Conservation (phyloP, 805 yeast genomes). For the Metschnikowia cerradonensis region DNA sequence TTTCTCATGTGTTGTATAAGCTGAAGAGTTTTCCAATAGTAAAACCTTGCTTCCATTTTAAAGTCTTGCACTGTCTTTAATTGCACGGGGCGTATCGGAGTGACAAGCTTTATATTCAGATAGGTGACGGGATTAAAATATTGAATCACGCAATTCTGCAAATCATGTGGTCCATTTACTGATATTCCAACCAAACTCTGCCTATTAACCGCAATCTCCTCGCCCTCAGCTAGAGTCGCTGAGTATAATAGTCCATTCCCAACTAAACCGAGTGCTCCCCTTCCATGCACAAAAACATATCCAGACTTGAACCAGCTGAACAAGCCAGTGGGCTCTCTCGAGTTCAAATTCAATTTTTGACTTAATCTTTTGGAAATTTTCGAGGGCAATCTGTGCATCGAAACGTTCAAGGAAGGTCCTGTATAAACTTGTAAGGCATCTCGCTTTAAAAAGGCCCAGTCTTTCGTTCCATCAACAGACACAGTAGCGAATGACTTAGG, state of each 20-base stretch:
- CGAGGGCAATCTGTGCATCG: constrained; percentile 37
- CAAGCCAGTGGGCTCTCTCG: constrained; percentile 39
- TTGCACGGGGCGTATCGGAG: constrained; percentile 13
- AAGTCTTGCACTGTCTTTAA: constrained; percentile 9
- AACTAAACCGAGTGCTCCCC: constrained; percentile 53
- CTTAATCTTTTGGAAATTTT: constrained; percentile 33
- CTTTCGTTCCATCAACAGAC: constrained; percentile 53
- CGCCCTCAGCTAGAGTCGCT: constrained; percentile 41
- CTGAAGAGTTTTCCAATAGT: constrained; percentile 11
- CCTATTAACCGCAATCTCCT: constrained; percentile 45
- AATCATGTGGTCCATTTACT: constrained; percentile 45
- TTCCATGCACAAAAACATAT: constrained; percentile 48
- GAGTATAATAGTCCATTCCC: constrained; percentile 55
- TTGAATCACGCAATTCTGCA: constrained; percentile 36
- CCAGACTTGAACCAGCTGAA: constrained; percentile 34
- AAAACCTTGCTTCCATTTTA: constrained; percentile 9
- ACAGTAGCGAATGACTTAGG: constrained; percentile 42
- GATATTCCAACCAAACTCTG: constrained; percentile 48
- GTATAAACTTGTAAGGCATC: constrained; percentile 47
- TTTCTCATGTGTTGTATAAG: neutral
- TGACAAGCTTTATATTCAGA: constrained; percentile 7
- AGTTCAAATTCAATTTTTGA: constrained; percentile 18
- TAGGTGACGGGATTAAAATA: constrained; percentile 11
- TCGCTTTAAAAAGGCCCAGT: constrained; percentile 56
- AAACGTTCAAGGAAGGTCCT: constrained; percentile 48